Evolutionary conservation across 345 rosid genomes (phyloP).

Genomic region (Diplotaxis tenuifolia): DNA sequence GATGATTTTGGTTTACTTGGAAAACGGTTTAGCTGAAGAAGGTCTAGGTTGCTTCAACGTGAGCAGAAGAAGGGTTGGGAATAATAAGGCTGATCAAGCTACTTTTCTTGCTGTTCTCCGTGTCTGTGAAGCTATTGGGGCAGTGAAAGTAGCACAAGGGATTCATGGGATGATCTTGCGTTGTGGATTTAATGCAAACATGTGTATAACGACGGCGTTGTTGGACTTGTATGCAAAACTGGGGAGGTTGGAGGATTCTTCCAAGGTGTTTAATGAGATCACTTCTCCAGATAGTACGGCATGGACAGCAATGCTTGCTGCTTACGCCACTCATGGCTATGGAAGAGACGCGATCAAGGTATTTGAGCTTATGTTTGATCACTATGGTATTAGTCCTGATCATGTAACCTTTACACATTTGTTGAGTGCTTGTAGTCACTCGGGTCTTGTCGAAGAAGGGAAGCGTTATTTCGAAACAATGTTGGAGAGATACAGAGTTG

Average conservation of each 20-base stretch:
- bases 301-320: constrained; percentile 80
- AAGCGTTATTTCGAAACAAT: constrained; percentile 51
- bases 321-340: constrained; percentile 61
- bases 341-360: constrained; percentile 57
- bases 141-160: constrained; percentile 46
- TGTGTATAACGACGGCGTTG: constrained; percentile 45
- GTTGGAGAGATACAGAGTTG: constrained; percentile 44
- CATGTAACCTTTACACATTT: constrained; percentile 77
- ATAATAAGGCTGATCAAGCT: constrained; percentile 53
- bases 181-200: constrained; percentile 39
- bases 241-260: constrained; percentile 51
- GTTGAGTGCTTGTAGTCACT: constrained; percentile 73
- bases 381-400: constrained; percentile 49
- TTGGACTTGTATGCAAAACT: constrained; percentile 56
- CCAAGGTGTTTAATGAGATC: constrained; percentile 47
- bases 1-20: constrained; percentile 44
- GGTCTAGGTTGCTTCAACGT: constrained; percentile 42
- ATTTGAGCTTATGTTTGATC: constrained; percentile 56
- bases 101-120: constrained; percentile 47
- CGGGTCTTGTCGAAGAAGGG: constrained; percentile 63
- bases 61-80: constrained; percentile 49
- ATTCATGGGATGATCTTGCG: constrained; percentile 46
- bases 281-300: constrained; percentile 54
- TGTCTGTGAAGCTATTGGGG: constrained; percentile 54
- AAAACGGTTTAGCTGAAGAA: constrained; percentile 39